phyloP scores from a whole-genome alignment of 768 basidiomycete species.

The Termitomyces heimii region DNA sequence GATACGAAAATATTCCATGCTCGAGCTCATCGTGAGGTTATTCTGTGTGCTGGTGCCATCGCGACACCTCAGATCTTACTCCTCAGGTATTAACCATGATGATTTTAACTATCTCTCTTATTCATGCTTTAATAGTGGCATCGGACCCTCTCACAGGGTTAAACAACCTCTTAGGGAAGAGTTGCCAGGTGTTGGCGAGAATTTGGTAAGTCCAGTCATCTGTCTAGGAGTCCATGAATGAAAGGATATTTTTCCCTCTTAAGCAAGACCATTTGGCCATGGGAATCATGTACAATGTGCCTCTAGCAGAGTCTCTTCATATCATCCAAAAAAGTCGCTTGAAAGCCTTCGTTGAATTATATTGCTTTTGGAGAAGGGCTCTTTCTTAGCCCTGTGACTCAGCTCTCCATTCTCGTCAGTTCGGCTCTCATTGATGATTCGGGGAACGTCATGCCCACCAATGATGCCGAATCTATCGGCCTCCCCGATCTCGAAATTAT shows the following conservation, averaged over 20 bases:
- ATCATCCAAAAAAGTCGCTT: background rate
- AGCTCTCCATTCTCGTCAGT: constrained; percentile 2
- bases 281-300: constrained; percentile 6
- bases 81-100: background rate
- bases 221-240: background rate
- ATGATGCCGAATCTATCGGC: background rate
- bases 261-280: constrained; percentile 3
- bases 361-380: constrained; percentile 6
- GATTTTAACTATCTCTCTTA: background rate
- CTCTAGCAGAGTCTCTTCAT: background rate
- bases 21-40: constrained; percentile 5
- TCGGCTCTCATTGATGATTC: background rate
- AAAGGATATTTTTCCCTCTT: background rate
- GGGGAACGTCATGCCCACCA: background rate
- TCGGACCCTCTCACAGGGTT: background rate
- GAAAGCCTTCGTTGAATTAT: background rate
- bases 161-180: constrained; percentile 2
- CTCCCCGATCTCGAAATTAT: constrained; percentile 2
- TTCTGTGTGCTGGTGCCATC: constrained; percentile 5
- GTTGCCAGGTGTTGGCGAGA: constrained; percentile 1
- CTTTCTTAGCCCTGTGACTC: background rate
- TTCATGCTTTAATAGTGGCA: background rate
- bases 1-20: background rate
- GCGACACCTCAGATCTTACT: constrained; percentile 8
- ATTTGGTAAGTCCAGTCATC: background rate